These are phyloP conservation scores for Cyclotella distinguenda DNA, from an alignment of 108 stramenopile genomes.

Conservation along the genomic window DNA sequence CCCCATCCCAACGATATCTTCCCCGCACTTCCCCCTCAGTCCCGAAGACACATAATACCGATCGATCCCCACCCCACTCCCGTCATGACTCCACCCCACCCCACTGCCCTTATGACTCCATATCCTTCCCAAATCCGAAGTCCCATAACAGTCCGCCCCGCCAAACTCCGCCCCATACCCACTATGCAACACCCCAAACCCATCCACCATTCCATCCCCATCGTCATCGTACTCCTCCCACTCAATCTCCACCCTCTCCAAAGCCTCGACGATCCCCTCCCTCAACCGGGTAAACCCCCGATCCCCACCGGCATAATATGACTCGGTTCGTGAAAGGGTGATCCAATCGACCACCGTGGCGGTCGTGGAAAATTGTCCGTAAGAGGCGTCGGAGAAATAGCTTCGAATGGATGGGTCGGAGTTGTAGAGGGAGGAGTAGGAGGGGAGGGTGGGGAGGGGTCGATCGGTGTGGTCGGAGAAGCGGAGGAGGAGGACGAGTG, in stretches of 20 bases:
- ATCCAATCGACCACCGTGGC: conserved; percentile 54
- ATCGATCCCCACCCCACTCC: conserved; percentile 27
- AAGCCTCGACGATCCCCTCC: conserved; percentile 33
- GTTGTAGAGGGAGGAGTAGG: conserved; percentile 54
- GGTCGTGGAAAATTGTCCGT: conserved; percentile 31
- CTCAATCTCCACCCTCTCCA: conserved; percentile 4
- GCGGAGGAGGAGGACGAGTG: conserved; percentile 57
- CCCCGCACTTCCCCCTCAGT: conserved; percentile 33
- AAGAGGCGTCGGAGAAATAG: conserved; percentile 27
- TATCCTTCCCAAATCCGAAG: conserved; percentile 24
- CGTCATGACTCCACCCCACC: conserved; percentile 13
- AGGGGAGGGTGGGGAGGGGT: conserved; percentile 37
- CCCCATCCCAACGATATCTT: conserved; percentile 48
- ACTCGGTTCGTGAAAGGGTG: conserved; percentile 43
- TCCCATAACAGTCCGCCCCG: conserved; percentile 47
- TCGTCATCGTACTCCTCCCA: conserved; percentile 23
- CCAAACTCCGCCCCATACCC: conserved; percentile 78
- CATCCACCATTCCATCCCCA: conserved; percentile 47
- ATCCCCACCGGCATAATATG: conserved; percentile 52
- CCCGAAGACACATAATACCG: conserved; percentile 46
- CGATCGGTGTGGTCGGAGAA: conserved; percentile 56
- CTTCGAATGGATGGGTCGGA: conserved; percentile 28
- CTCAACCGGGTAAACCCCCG: conserved; percentile 30
- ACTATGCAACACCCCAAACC: conserved; percentile 61
- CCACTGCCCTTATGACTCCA: conserved; percentile 59